Evolutionary conservation across 768 basidiomycete genomes (phyloP).

Genomic region (Lactarius hengduanensis): DNA sequence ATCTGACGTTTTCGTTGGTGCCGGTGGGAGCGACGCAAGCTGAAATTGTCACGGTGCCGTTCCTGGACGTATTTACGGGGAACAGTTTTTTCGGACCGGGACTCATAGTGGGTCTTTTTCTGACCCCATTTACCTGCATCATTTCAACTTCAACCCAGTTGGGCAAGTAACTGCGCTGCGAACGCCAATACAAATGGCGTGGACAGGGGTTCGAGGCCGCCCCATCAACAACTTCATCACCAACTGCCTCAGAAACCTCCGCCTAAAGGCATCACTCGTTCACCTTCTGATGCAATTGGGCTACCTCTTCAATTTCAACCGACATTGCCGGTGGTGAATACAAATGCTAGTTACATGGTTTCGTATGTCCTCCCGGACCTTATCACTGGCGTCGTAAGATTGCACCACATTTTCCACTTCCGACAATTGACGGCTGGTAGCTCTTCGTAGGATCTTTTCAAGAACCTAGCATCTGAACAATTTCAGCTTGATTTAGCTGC

Average conservation of each 20-base stretch:
- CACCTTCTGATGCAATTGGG: conserved; percentile 42
- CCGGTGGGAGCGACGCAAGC: conserved; percentile 45
- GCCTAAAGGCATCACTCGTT: conserved; percentile 41
- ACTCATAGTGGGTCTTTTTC: conserved; percentile 47
- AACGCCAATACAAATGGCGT: conserved; percentile 51
- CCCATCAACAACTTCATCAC: background rate
- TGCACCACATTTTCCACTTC: background rate
- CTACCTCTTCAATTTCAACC: conserved; percentile 54
- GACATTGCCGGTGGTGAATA: conserved; percentile 44
- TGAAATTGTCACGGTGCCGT: conserved; percentile 56
- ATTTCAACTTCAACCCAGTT: conserved; percentile 40
- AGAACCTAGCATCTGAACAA: conserved; percentile 35
- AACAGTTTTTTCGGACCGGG: conserved; percentile 48
- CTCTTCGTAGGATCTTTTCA: conserved; percentile 65
- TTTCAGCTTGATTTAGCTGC: conserved; percentile 54
- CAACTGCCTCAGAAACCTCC: background rate
- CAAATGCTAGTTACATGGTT: conserved; percentile 52
- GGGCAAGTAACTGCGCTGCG: conserved; percentile 59
- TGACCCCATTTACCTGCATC: background rate
- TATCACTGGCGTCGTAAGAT: conserved; percentile 58
- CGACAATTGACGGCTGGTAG: conserved; percentile 33
- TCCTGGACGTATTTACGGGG: conserved; percentile 49
- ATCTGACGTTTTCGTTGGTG: conserved; percentile 50
- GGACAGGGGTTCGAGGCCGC: conserved; percentile 36
- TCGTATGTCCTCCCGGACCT: conserved; percentile 57